A percentile compares a stretch with the other conserved stretches of the same genome.
Evolutionary conservation across 108 stramenopile species (phyloP).

Genomic region (Cyclotella atomus): DNA sequence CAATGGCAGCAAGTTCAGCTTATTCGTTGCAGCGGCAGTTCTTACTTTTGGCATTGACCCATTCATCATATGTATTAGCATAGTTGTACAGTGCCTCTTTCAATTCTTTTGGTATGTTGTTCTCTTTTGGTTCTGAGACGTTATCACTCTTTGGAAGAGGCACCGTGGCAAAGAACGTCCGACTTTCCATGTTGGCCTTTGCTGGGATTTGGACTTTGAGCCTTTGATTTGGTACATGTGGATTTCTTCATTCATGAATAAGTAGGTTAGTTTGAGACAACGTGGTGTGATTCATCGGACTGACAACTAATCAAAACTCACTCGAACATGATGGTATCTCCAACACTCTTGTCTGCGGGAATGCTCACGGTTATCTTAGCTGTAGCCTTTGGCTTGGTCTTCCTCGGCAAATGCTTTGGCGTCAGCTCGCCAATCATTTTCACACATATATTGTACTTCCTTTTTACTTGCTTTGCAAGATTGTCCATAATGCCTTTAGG

Average conservation of each 20-base stretch:
- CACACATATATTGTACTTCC: conserved; percentile 45
- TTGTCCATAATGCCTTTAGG: conserved; percentile 25
- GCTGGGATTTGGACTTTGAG: conserved; percentile 80
- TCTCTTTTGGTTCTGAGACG: conserved; percentile 44
- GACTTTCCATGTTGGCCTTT: conserved; percentile 60
- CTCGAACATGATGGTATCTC: conserved; percentile 76
- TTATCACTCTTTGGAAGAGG: conserved; percentile 59
- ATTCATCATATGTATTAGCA: conserved; percentile 67
- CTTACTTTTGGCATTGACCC: conserved; percentile 60
- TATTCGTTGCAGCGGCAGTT: neutral
- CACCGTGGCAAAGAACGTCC: conserved; percentile 68
- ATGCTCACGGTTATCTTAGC: conserved; percentile 65
- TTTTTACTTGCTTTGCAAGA: conserved; percentile 23
- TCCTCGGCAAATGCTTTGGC: conserved; percentile 69
- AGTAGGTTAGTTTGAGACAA: no score
- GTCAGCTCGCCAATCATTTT: conserved; percentile 67
- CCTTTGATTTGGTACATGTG: conserved; percentile 76
- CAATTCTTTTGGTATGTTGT: conserved; percentile 68
- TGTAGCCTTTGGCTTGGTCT: conserved; percentile 45
- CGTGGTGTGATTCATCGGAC: neutral
- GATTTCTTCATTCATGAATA: conserved; percentile 56
- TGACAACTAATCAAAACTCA: conserved; percentile 30
- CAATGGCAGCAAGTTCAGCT: neutral
- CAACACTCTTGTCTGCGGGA: conserved; percentile 68
- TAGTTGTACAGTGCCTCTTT: conserved; percentile 49